Base-by-base conservation (phyloP, 164 flowering plant species). In the Buxus sempervirens region DNA sequence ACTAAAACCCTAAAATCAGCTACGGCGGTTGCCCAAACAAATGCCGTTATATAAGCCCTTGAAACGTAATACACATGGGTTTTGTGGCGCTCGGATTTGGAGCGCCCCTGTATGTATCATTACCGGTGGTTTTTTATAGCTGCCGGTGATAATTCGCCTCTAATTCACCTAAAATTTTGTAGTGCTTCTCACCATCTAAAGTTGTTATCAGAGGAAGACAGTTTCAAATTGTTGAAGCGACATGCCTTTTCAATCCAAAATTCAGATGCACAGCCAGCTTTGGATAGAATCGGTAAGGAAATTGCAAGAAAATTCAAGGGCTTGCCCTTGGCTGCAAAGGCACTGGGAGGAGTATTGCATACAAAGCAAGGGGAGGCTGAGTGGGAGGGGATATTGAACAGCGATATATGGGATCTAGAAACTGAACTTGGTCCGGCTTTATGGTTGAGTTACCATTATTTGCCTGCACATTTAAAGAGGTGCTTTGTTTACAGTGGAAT, bases 251-350 rank as follows among this genome's bases (percentile, higher is more conserved):
- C 42, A 20, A 22, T 7, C 42, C 16, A 23, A 41, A 23, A 21
- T 21, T 13, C 8, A 1, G 16, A 18, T 41, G 53, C 25, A 21
- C 54, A 19, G 15, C 54, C 25, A 41, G 42, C 41, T 19, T n/a
- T 62, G 20, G 19, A 41, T 3, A 23, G 6, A 22, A 62, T 62
- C 10, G 65, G 65, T 19, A 22, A 62, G 0, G 53, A 42, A 45
- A 42, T 63, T 42, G 65, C 45, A 32, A 45, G 18, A 21, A 63
- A 42, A 25, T 63, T 54, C 20, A 23, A 25, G 13, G 65, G 65
- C 22, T 42, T 45, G 19, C 54, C 65, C 5, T 22, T 63, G 16
- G 65, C 65, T 12, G 65, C 65, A 22, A 45, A 42, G 54, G 22
- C 65, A 42, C 65, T 63, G 9, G 65, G 65, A 21, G 28, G 54